These are phyloP conservation scores for Backusella westeae DNA, from an alignment of 192 early-diverging fungal genomes.

Conservation along the genomic window DNA sequence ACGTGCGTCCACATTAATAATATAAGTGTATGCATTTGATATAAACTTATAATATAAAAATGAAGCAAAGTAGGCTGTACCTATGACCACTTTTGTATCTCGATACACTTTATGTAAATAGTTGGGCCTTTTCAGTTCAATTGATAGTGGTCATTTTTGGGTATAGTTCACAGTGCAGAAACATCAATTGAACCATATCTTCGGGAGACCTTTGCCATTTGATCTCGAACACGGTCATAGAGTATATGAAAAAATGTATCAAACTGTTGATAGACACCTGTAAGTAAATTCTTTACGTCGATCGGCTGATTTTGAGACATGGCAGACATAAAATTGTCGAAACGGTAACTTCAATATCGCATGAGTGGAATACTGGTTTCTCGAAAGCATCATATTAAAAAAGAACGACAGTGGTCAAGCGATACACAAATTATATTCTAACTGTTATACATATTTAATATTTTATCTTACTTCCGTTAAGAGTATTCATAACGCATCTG, in stretches of 20 bases:
- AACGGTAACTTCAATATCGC: neutral
- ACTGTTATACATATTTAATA: no score
- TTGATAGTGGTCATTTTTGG: constrained; percentile 69
- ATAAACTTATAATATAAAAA: neutral
- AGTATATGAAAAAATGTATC: constrained; percentile 66
- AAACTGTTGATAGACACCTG: constrained; percentile 38
- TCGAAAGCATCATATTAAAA: no score
- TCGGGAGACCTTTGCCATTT: constrained; percentile 77
- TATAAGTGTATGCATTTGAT: neutral
- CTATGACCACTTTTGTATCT: constrained; percentile 35
- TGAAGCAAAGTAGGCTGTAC: constrained; percentile 36
- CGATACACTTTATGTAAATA: constrained; percentile 47
- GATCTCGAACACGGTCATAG: constrained; percentile 65
- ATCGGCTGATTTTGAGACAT: constrained; percentile 76
- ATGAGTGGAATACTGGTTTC: neutral
- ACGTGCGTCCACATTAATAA: neutral
- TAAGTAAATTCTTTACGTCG: constrained; percentile 88
- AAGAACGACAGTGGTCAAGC: no score
- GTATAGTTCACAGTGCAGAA: constrained; percentile 77
- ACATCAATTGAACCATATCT: constrained; percentile 85
- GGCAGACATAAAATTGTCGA: constrained; percentile 70
- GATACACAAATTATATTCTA: no score
- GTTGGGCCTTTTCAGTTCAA: constrained; percentile 63
- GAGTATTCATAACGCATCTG: no score
- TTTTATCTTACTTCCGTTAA: no score